phyloP scores from a whole-genome alignment of 2,329 filamentous ascomycete species.

The Penicillium polonicum region DNA sequence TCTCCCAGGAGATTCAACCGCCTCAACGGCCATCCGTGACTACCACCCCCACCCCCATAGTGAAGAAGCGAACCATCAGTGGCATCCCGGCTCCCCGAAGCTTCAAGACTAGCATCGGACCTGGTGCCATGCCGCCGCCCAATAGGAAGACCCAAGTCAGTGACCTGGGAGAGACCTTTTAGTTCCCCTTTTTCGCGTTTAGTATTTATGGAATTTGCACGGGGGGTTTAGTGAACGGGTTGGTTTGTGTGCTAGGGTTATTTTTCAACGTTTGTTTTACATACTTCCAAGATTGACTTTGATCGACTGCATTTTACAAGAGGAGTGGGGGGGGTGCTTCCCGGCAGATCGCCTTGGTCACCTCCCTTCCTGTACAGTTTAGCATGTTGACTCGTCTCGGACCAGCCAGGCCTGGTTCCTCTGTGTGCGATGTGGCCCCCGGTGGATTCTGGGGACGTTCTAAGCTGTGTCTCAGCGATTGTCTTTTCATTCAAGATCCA shows the following conservation, averaged over 20 bases:
- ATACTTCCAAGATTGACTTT: neutral
- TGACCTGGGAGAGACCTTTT: conserved; percentile 60
- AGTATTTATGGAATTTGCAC: neutral
- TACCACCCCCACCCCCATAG: conserved; percentile 40
- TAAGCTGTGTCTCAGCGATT: conserved; percentile 41
- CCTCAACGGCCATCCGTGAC: conserved; percentile 51
- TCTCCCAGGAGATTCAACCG: conserved; percentile 34
- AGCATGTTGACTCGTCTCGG: neutral
- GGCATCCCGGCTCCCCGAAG: conserved; percentile 43
- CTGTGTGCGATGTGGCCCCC: conserved; percentile 10
- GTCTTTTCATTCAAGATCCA: conserved; percentile 34
- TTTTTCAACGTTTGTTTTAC: conserved; percentile 4
- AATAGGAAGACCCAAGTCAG: conserved; percentile 51
- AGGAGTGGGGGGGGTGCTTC: neutral
- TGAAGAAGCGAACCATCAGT: conserved; percentile 55
- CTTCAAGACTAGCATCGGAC: conserved; percentile 40
- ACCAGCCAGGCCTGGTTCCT: conserved; percentile 7
- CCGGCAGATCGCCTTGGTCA: neutral
- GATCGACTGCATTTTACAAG: conserved; percentile 2
- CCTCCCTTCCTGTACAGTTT: neutral
- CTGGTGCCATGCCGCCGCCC: conserved; percentile 50
- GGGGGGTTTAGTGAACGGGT: neutral
- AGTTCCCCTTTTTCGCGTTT: conserved; percentile 16
- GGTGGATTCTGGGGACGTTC: conserved; percentile 30
- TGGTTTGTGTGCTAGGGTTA: neutral